Evolutionary conservation across 1,284 basidiomycete species (phyloP), one percentile per base, ranked within the genome.

Genomic region (Boletellus sp.): DNA sequence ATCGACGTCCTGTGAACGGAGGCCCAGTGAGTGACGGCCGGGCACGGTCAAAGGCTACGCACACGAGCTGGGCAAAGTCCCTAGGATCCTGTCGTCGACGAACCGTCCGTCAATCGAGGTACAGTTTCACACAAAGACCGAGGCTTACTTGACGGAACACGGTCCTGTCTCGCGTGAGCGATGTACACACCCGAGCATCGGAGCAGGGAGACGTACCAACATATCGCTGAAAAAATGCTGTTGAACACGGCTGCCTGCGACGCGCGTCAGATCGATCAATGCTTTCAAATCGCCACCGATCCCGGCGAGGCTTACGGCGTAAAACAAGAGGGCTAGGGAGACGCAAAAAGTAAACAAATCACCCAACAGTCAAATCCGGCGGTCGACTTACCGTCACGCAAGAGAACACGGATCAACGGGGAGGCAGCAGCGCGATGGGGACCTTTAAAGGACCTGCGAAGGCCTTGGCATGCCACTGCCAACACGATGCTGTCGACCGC

Each of bases 401-500:
- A 11, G n/a, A 60, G 50, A 30, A 52, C 41, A 16, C 33, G 49
- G 12, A 50, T 12, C 6, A 60, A 41, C 4, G 45, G 18, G 13
- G 52, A 53, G 19, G 56, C 33, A 40, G 8, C 24, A 5, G 39
- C 16, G 5, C 32, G 16, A 19, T 26, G 33, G 1, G 12, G 12
- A 32, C 28, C 39, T 22, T 11, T 36, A 2, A 28, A 37, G 19
- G 47, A 35, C n/a, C 28, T 40, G 13, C 52, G 37, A 35, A 60
- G 51, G 16, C 49, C 48, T 21, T 33, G 28, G 22, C 37, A 49
- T 32, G 51, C 55, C 35, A 49, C 43, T 5, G 8, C 36, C 11
- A 58, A 47, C 28, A 55, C 44, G 44, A 49, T 19, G 6, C 41
- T 58, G 49, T 60, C 58, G 3, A 60, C 40, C n/a, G 35, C 15